phyloP scores from a whole-genome alignment of 208 protist genomes.

The Novymonas esmeraldas region DNA sequence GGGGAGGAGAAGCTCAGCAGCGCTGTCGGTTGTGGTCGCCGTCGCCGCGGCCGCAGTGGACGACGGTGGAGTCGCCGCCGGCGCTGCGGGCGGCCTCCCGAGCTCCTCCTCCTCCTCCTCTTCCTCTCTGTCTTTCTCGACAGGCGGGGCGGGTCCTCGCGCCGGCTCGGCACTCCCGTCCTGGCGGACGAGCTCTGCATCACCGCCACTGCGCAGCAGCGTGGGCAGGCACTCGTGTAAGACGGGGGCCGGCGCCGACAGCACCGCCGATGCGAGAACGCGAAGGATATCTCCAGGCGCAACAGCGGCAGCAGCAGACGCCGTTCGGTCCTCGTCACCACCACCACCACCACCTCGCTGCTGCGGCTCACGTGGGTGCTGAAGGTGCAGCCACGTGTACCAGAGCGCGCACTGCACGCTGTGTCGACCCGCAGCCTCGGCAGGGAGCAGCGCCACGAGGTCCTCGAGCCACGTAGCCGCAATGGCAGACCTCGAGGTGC shows the following conservation, averaged over 20 bases:
- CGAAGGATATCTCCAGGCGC: slow-evolving; percentile 4
- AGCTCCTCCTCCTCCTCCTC: slow-evolving; percentile 19
- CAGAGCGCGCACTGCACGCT: slow-evolving; percentile 62
- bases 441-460: slow-evolving; percentile 36
- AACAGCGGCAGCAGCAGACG: background rate
- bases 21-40: background rate
- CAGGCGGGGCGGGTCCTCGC: background rate
- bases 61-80: background rate
- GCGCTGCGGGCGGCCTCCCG: background rate
- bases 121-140: background rate
- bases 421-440: slow-evolving; percentile 26
- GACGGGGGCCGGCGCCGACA: slow-evolving; percentile 3
- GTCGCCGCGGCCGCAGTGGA: background rate
- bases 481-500: slow-evolving; percentile 11
- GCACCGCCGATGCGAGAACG: background rate
- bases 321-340: background rate
- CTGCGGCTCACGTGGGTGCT: background rate
- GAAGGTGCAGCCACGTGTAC: slow-evolving; percentile 44
- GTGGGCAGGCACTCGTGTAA: background rate
- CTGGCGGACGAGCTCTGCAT: no score
- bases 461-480: slow-evolving; percentile 55
- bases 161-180: no score
- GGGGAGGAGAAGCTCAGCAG: slow-evolving; percentile 4
- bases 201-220: background rate
- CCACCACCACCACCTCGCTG: no score